Conservation (phyloP, 306 rosid species). For the Trifolium subterraneum region DNA sequence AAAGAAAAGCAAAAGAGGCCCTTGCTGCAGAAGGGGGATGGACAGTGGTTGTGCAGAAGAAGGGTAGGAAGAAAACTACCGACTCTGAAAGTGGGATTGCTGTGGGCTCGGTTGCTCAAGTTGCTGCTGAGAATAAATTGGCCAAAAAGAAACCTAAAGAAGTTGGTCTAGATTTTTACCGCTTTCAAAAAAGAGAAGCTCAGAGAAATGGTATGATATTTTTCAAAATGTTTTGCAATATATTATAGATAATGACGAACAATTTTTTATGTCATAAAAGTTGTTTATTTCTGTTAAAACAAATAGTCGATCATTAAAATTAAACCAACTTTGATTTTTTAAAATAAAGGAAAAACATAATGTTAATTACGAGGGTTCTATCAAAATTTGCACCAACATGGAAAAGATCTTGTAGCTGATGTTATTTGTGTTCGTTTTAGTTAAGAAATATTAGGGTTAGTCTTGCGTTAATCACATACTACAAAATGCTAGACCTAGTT, state of each 20-base stretch:
- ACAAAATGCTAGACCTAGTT: neutral
- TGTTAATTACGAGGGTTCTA: neutral
- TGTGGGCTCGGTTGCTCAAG: constrained; percentile 84
- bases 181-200: constrained; percentile 89
- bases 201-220: constrained; percentile 74
- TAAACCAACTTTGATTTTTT: neutral
- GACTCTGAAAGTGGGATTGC: constrained; percentile 83
- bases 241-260: neutral
- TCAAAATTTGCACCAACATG: neutral
- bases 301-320: neutral
- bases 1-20: constrained; percentile 74
- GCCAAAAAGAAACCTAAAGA: constrained; percentile 70
- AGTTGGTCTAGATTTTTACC: constrained; percentile 78
- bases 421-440: neutral
- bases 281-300: constrained; percentile 7
- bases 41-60: constrained; percentile 85
- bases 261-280: neutral
- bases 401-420: neutral
- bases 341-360: neutral
- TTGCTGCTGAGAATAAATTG: constrained; percentile 64
- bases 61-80: constrained; percentile 88
- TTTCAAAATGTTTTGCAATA: neutral
- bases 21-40: constrained; percentile 84
- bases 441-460: neutral
- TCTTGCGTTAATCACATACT: neutral